phyloP scores from a whole-genome alignment of 257 asterid species.

The Striga asiatica region DNA sequence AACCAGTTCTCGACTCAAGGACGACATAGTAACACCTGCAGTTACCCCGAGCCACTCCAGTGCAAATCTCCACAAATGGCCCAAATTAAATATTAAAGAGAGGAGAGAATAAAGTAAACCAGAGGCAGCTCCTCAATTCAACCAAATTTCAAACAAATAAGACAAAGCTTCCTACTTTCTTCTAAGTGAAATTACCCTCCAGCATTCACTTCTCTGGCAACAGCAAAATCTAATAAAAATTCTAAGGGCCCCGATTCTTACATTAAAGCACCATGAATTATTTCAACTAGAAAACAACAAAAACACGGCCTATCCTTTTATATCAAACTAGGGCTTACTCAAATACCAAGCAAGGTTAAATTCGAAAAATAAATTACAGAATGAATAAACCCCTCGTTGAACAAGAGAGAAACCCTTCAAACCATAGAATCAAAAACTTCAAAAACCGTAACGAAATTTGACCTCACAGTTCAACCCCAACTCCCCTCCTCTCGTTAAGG shows the following conservation, averaged over 20 bases:
- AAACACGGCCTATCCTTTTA: too few relatives aligned
- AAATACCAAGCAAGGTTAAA: not conserved
- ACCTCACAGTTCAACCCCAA: slow-evolving; percentile 13
- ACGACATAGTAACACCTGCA: slow-evolving; percentile 93
- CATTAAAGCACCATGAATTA: too few relatives aligned
- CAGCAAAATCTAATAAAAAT: not conserved
- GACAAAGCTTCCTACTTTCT: not conserved
- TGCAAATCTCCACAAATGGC: slow-evolving; percentile 48
- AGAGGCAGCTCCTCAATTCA: slow-evolving; percentile 18
- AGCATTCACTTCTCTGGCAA: slow-evolving; percentile 10
- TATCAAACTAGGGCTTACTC: too few relatives aligned
- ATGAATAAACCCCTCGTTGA: not conserved
- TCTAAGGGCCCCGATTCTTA: slow-evolving; percentile 3
- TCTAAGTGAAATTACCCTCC: not conserved
- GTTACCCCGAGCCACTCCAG: slow-evolving; percentile 98
- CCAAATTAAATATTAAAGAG: slow-evolving; percentile 2
- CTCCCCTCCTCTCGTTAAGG: not conserved
- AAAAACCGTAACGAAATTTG: not conserved
- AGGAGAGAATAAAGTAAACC: not conserved
- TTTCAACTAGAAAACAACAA: slow-evolving; percentile 9
- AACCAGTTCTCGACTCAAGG: slow-evolving; percentile 98
- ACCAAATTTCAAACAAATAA: slow-evolving; percentile 12
- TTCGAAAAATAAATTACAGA: not conserved
- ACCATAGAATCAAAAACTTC: slow-evolving; percentile 6
- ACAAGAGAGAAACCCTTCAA: not conserved